Evolutionary conservation across 352 stramenopile species (phyloP).

Genomic region (Phytophthora palmivora): DNA sequence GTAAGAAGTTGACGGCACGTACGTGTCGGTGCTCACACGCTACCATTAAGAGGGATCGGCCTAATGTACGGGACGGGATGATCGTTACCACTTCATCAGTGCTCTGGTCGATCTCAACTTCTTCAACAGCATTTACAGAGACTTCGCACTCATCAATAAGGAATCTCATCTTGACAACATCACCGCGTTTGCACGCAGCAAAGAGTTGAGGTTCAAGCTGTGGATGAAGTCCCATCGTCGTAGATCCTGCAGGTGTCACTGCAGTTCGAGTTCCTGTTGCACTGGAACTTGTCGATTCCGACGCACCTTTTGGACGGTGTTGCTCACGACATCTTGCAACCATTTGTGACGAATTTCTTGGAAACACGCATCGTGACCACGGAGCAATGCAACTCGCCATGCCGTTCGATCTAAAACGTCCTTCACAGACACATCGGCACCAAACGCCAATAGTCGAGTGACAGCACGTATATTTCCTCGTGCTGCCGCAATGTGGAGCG

Average conservation of each 20-base stretch:
- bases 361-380: slow-evolving; percentile 62
- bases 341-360: slow-evolving; percentile 74
- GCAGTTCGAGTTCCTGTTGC: slow-evolving; percentile 1
- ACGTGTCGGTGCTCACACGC: slow-evolving; percentile 32
- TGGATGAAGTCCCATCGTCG: slow-evolving; percentile 37
- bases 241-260: slow-evolving; percentile 1
- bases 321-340: slow-evolving; percentile 46
- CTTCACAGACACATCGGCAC: slow-evolving; percentile 51
- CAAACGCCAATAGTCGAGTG: slow-evolving; percentile 49
- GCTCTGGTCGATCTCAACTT: slow-evolving; percentile 1
- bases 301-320: slow-evolving; percentile 5
- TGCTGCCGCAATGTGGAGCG: slow-evolving; percentile 60
- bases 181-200: slow-evolving; percentile 24
- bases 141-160: slow-evolving; percentile 49
- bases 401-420: slow-evolving; percentile 56
- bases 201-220: slow-evolving; percentile 46
- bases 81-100: background rate
- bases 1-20: slow-evolving; percentile 28
- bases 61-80: background rate
- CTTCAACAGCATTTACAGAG: slow-evolving; percentile 42
- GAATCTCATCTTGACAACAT: slow-evolving; percentile 40
- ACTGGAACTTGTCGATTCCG: slow-evolving; percentile 10
- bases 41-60: slow-evolving; percentile 41
- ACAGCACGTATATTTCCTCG: slow-evolving; percentile 52
- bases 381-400: slow-evolving; percentile 65